A percentile compares a stretch with the other conserved stretches of the same genome.
Conservation (phyloP, 192 early-diverging fungal genomes). For the Linnemannia zychae region DNA sequence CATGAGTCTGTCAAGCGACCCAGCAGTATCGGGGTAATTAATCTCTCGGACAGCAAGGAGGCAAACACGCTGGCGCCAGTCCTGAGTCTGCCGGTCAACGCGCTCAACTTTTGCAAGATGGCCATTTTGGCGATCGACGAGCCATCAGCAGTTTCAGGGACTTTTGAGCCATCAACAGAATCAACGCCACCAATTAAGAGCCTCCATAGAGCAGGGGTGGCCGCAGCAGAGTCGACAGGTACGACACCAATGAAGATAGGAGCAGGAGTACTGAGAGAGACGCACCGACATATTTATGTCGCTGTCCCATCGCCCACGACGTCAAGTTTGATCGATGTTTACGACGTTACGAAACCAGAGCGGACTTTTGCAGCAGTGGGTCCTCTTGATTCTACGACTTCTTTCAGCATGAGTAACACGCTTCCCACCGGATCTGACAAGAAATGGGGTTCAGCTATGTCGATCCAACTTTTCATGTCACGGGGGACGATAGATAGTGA, state of each 20-base stretch:
- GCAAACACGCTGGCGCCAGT: not conserved
- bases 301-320: conserved; percentile 44
- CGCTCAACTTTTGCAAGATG: conserved; percentile 59
- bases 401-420: not conserved
- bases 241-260: not conserved
- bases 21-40: not conserved
- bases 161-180: not conserved
- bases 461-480: conserved; percentile 27
- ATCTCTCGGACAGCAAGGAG: not conserved
- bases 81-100: conserved; percentile 52
- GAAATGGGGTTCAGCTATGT: conserved; percentile 50
- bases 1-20: conserved; percentile 4
- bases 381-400: not conserved
- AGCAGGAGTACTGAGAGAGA: conserved; percentile 5
- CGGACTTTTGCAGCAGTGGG: conserved; percentile 38
- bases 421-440: conserved; percentile 8
- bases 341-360: conserved; percentile 48
- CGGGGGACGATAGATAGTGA: not conserved
- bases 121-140: conserved; percentile 26
- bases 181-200: not conserved
- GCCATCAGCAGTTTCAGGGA: not conserved
- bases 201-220: not conserved
- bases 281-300: conserved; percentile 31
- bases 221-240: not conserved
- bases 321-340: conserved; percentile 30